Percentiles rank a stretch among this genome's conserved stretches.
Conservation (phyloP, 2,329 filamentous ascomycete species). For the Hypoxylon sp. region DNA sequence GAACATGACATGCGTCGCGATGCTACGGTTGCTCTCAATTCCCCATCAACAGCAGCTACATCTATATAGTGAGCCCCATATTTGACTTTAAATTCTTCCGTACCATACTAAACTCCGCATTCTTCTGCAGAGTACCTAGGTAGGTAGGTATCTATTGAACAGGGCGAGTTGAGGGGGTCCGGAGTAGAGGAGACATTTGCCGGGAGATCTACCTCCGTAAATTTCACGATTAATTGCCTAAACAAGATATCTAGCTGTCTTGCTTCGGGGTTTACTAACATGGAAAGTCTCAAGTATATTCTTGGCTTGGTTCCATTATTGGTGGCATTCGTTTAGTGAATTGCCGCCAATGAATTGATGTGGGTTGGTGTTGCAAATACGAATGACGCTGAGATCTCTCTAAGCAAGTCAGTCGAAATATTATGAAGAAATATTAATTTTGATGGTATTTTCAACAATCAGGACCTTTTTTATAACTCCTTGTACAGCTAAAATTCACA, state of each 20-base stretch:
- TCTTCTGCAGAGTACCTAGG: neutral
- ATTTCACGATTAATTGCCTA: conserved; percentile 37
- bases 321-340: conserved; percentile 28
- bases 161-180: conserved; percentile 11
- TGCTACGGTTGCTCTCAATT: conserved; percentile 18
- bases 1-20: conserved; percentile 14
- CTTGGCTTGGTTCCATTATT: conserved; percentile 23
- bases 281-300: conserved; percentile 9
- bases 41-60: conserved; percentile 14
- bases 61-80: conserved; percentile 4
- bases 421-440: neutral
- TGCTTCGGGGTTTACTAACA: conserved; percentile 3
- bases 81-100: conserved; percentile 26
- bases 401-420: neutral
- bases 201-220: conserved; percentile 34
- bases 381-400: neutral
- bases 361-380: conserved; percentile 1
- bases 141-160: neutral
- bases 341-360: conserved; percentile 34
- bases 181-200: conserved; percentile 21
- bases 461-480: neutral
- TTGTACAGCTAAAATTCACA: conserved; percentile 36
- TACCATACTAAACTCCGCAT: conserved; percentile 19
- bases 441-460: neutral
- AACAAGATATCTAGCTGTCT: conserved; percentile 22